Evolutionary conservation across 768 basidiomycete genomes (phyloP), one percentile per base, ranked within the genome.

Genomic region (Macrolepiota albuminosa): DNA sequence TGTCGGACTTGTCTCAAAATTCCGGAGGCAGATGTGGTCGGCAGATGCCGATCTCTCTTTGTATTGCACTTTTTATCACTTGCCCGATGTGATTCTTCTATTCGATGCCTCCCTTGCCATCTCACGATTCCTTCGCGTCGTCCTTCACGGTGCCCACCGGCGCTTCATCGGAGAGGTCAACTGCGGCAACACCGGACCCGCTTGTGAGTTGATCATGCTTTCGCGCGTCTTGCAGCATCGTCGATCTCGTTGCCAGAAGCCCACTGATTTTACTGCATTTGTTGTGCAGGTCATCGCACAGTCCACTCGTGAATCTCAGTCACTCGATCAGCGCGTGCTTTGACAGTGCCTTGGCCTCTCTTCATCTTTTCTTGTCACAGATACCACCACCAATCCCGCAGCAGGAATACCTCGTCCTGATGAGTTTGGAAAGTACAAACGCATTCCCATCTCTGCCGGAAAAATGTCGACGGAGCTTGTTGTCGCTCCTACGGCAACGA

Each of bases 291-390:
- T 80, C 29, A 74, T 91, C 34, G 76, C 79, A 33, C 77, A 75
- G 36, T 84, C 80, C 73, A 82, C 78, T 4, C 76, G 73, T 57
- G 70, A 73, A 54, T 68, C 79, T 2, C 65, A 66, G 24, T 54
- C 71, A 1, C 79, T 91, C 34, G 84, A 89, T 71, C 90, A 92
- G 72, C 66, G 67, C 14, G 66, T 80, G 40, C 76, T 92, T 45
- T 82, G 87, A 58, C 82, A 82, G 40, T 88, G 84, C 67, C 75
- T 92, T 50, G 79, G 79, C 16, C 83, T 91, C 42, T 81, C 91
- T 14, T 86, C 91, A 1, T 89, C 90, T n/a, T 91, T 87, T 68
- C 82, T 92, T 48, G 70, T 93, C 60, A 85, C 89, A 13, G 91
- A 93, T 72, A 79, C 81, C 0, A 85, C 84, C 58, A 90, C 78